Conservation (phyloP, 495 filamentous ascomycete species). For the Penicillium ucsense region DNA sequence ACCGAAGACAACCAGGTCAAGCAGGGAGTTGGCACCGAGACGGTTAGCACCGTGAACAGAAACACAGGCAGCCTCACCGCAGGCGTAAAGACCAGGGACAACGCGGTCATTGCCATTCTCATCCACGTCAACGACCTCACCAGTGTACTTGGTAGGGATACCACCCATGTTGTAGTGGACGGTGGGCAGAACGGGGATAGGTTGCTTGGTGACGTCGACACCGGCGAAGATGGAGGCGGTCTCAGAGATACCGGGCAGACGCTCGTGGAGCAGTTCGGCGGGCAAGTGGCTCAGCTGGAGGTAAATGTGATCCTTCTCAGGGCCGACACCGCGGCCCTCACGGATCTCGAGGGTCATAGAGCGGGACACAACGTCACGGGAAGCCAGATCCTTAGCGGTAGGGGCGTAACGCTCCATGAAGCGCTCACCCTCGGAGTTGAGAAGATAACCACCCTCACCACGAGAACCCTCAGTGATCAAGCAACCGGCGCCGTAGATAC, state of each 20-base stretch:
- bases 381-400: constrained; percentile 92
- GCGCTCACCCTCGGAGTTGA: constrained; percentile 93
- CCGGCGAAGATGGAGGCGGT: constrained; percentile 94
- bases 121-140: constrained; percentile 85
- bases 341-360: constrained; percentile 98
- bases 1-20: constrained; percentile 94
- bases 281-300: constrained; percentile 93
- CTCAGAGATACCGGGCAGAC: constrained; percentile 96
- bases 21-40: constrained; percentile 93
- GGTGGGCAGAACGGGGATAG: constrained; percentile 92
- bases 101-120: constrained; percentile 78
- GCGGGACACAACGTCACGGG: constrained; percentile 86
- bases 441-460: constrained; percentile 95
- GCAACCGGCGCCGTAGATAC: constrained; percentile 97
- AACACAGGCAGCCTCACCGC: constrained; percentile 93
- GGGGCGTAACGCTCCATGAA: constrained; percentile 99
- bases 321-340: constrained; percentile 89
- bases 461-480: constrained; percentile 97
- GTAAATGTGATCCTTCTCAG: constrained; percentile 95
- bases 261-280: constrained; percentile 82
- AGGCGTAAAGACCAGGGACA: constrained; percentile 90
- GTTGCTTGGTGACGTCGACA: constrained; percentile 92
- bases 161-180: constrained; percentile 99
- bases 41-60: constrained; percentile 97
- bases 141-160: constrained; percentile 94